Conservation (phyloP, 768 basidiomycete genomes). For the Leccinum disarticulatum region DNA sequence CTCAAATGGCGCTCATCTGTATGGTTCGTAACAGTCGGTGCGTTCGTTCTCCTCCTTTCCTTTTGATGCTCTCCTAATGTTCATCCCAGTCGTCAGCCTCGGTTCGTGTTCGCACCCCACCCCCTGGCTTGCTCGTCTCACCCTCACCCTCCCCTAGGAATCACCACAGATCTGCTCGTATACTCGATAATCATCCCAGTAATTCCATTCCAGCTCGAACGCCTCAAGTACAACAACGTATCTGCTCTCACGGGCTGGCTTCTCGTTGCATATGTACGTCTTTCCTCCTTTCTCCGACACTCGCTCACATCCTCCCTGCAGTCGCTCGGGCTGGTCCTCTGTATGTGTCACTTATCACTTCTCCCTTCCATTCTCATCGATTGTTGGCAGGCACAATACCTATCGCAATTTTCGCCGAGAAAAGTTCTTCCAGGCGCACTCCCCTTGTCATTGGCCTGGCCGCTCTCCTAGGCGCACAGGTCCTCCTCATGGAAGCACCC, state of each 20-base stretch:
- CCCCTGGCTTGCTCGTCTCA: background rate
- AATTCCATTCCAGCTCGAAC: slow-evolving; percentile 60
- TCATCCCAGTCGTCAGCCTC: slow-evolving; percentile 43
- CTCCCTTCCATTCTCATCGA: background rate
- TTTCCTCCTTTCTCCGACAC: background rate
- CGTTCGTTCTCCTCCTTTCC: slow-evolving; percentile 4
- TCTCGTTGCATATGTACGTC: slow-evolving; percentile 55
- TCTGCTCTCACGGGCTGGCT: slow-evolving; percentile 60
- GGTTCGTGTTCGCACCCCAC: slow-evolving; percentile 34
- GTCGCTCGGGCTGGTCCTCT: slow-evolving; percentile 57
- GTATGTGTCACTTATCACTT: slow-evolving; percentile 34
- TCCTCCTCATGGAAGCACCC: slow-evolving; percentile 63
- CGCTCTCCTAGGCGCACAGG: slow-evolving; percentile 51
- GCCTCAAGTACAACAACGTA: slow-evolving; percentile 43
- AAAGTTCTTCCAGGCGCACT: slow-evolving; percentile 41
- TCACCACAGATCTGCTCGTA: slow-evolving; percentile 53
- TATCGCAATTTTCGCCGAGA: slow-evolving; percentile 56
- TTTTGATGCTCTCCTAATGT: background rate
- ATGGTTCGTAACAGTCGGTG: slow-evolving; percentile 51
- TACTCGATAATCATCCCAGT: slow-evolving; percentile 65
- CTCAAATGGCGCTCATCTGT: slow-evolving; percentile 59
- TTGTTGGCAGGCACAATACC: slow-evolving; percentile 50
- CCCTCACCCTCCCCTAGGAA: slow-evolving; percentile 24
- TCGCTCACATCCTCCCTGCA: slow-evolving; percentile 22
- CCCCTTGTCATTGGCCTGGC: slow-evolving; percentile 54